Percentiles rank a stretch among this genome's conserved stretches.
These are phyloP conservation scores for Sporothrix globosa DNA, from an alignment of 2,329 filamentous ascomycete species.

Conservation along the genomic window DNA sequence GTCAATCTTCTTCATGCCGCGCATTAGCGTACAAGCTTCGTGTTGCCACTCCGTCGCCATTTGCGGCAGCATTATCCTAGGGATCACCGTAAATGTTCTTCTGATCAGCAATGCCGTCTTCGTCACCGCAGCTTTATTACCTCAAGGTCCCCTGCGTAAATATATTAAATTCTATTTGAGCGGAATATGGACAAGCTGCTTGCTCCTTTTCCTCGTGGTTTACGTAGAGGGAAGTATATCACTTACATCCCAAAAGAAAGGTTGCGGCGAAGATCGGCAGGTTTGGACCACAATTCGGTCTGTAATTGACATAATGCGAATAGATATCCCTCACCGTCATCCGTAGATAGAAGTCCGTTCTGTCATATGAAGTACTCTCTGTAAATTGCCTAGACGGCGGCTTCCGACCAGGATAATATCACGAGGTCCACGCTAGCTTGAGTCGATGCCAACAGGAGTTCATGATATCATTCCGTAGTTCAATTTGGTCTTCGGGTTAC, in stretches of 20 bases:
- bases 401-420: neutral
- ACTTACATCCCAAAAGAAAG: neutral
- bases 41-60: neutral
- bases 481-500: neutral
- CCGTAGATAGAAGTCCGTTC: neutral
- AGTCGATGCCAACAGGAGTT: neutral
- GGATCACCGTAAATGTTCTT: constrained; percentile 2
- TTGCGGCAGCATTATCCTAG: neutral
- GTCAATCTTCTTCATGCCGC: neutral
- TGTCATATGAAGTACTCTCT: no score
- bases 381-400: no score
- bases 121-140: constrained; percentile 5
- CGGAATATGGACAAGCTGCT: neutral
- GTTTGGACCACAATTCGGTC: neutral
- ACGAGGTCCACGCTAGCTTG: neutral
- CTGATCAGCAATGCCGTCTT: constrained; percentile 23
- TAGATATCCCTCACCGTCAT: neutral
- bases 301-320: neutral
- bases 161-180: neutral
- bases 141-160: neutral
- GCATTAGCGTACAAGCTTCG: neutral
- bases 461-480: neutral
- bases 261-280: neutral
- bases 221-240: neutral
- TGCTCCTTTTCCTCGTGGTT: neutral